Evolutionary conservation across 78 protist genomes (phyloP), one percentile per base, ranked within the genome.

Genomic region (Blattamonas nauphoetae): DNA sequence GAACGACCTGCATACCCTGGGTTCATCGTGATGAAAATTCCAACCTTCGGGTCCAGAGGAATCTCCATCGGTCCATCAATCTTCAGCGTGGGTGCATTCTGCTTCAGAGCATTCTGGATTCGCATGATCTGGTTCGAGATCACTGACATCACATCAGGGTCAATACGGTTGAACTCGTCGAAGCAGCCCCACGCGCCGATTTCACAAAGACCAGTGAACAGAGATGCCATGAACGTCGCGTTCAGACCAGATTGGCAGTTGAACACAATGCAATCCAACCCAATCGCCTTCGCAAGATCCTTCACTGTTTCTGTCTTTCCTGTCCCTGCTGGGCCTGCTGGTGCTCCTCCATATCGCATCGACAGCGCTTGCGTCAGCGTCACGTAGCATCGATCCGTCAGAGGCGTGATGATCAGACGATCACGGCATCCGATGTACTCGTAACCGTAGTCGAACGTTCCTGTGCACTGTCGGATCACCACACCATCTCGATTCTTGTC

Each of bases 321-420:
- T 0, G 98, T 96, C 4, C 98, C 98, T 0, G 98, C 98, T 0
- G 97, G 98, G 6, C 98, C 98, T 0, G 94, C 95, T 0, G 98
- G 98, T 3, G 97, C 90, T 5, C 96, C 96, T 4, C 98, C 96
- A 2, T 93, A 88, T 4, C 84, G 82, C 89, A 93, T 85, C 36
- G 93, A 80, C 41, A 94, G 91, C 1, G 96, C 95, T 80, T 93
- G 95, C 0, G 95, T 92, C 35, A 92, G 86, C 34, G 93, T 90
- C 90, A 93, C 91, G 85, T 88, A 86, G 90, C 93, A 91, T 6
- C 97, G 81, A 64, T 95, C 97, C 21, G 97, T 95, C 34, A 95
- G 91, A 38, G 97, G 96, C 45, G 98, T 96, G 86, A 96, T 96
- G 77, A 94, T 95, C 2, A 96, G 93, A 0, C 98, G 89, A 29